phyloP scores from a whole-genome alignment of 257 asterid species.

The Fraxinus excelsior region DNA sequence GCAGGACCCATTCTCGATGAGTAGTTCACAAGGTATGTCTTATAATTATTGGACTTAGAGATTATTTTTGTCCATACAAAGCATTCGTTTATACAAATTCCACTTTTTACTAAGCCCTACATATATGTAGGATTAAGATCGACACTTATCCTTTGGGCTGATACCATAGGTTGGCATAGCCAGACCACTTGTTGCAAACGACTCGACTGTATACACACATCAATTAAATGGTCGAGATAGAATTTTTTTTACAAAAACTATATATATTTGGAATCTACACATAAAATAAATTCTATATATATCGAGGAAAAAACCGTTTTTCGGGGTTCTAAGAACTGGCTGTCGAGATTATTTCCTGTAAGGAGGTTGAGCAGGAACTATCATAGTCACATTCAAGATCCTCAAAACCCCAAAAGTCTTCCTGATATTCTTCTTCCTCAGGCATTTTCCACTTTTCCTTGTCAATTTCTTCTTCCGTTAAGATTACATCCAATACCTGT shows the following conservation, averaged over 20 bases:
- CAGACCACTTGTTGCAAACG: neutral
- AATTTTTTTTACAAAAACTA: neutral
- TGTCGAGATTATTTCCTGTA: constrained; percentile 47
- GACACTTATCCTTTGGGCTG: constrained; percentile 24
- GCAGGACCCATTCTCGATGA: constrained; percentile 23
- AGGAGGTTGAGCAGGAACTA: constrained; percentile 60
- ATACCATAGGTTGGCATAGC: constrained; percentile 20
- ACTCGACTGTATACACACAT: neutral
- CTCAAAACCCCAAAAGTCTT: constrained; percentile 83
- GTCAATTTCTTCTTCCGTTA: constrained; percentile 55
- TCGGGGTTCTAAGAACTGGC: constrained; percentile 44
- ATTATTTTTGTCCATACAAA: neutral
- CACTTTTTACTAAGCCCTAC: constrained; percentile 26
- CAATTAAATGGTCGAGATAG: neutral
- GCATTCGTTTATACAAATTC: neutral
- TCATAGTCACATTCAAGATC: constrained; percentile 84
- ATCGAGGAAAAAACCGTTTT: constrained; percentile 2
- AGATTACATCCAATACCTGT: constrained; percentile 70
- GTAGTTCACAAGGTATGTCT: constrained; percentile 15
- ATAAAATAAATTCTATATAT: constrained; percentile 16
- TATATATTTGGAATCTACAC: neutral
- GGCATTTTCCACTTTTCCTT: constrained; percentile 76
- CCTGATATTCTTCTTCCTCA: constrained; percentile 65
- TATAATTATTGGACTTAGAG: constrained; percentile 21
- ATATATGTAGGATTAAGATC: constrained; percentile 17